Conservation (phyloP, 257 asterid genomes). For the Ophiorrhiza pumila region DNA sequence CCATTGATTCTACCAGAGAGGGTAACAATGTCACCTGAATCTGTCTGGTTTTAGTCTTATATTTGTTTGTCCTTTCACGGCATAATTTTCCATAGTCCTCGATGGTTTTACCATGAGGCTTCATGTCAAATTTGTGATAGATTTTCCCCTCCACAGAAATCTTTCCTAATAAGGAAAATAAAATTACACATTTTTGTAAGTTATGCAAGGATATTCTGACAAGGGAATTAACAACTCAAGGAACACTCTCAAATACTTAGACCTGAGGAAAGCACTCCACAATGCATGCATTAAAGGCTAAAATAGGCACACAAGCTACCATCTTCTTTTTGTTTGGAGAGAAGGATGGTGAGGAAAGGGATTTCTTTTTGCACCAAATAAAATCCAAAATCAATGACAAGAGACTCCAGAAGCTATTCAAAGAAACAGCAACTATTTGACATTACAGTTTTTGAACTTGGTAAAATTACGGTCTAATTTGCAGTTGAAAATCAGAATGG, state of each 20-base stretch:
- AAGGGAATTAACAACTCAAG: no score
- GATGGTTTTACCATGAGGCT: constrained; percentile 58
- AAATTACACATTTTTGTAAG: constrained; percentile 11
- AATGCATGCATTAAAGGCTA: not conserved
- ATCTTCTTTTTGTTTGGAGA: no score
- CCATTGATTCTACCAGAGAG: not conserved
- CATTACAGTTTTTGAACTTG: not conserved
- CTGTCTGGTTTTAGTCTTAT: constrained; percentile 58
- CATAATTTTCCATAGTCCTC: constrained; percentile 66
- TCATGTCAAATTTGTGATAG: constrained; percentile 75
- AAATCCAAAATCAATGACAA: not conserved
- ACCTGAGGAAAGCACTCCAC: not conserved
- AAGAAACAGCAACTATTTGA: not conserved
- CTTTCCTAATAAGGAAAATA: constrained; percentile 45
- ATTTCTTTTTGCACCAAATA: not conserved
- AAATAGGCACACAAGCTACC: not conserved
- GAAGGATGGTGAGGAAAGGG: not conserved
- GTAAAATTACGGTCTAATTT: not conserved
- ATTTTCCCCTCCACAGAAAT: constrained; percentile 81
- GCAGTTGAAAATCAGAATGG: not conserved
- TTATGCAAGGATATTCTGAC: not conserved
- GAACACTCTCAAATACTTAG: not conserved
- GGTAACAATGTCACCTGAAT: constrained; percentile 41
- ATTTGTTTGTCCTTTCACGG: constrained; percentile 76
- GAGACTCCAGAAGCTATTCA: not conserved